These are phyloP conservation scores for Haplographium delicatum DNA, from an alignment of 495 filamentous ascomycete genomes.

Conservation along the genomic window DNA sequence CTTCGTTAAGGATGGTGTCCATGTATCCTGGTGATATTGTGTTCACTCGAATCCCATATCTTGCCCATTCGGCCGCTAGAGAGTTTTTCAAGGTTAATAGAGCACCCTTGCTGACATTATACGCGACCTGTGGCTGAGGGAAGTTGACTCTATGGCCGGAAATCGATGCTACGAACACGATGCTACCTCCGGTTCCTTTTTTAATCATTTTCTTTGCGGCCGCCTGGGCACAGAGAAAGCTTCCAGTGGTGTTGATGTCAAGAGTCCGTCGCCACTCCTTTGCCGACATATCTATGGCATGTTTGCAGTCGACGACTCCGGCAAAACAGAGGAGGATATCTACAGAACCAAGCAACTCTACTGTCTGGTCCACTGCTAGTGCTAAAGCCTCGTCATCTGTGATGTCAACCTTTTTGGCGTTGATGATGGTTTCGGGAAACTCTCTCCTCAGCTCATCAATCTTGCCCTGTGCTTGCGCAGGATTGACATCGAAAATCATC, in stretches of 20 bases:
- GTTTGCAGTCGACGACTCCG: constrained; percentile 56
- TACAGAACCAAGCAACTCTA: constrained; percentile 43
- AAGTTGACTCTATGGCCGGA: constrained; percentile 63
- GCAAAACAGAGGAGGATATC: constrained; percentile 61
- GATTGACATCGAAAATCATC: constrained; percentile 57
- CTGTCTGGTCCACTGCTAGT: constrained; percentile 36
- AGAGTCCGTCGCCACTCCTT: constrained; percentile 53
- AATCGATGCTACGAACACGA: constrained; percentile 63
- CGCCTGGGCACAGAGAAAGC: constrained; percentile 64
- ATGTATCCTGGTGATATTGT: constrained; percentile 71
- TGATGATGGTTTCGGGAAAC: constrained; percentile 50
- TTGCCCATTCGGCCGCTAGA: constrained; percentile 62
- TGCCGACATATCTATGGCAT: constrained; percentile 49
- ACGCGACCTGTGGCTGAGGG: constrained; percentile 63
- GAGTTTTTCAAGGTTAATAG: constrained; percentile 52
- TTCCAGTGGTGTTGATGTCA: constrained; percentile 64
- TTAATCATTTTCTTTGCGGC: constrained; percentile 50
- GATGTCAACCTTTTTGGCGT: constrained; percentile 50
- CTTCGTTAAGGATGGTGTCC: constrained; percentile 74
- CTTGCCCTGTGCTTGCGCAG: constrained; percentile 33
- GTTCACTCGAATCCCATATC: constrained; percentile 62
- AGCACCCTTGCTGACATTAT: constrained; percentile 66
- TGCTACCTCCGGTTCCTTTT: constrained; percentile 47
- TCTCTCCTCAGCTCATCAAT: constrained; percentile 39
- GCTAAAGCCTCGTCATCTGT: constrained; percentile 47